Percentiles rank a stretch among this genome's conserved stretches.
phyloP scores from a whole-genome alignment of 1,284 basidiomycete genomes.

The Thecaphora thlaspeos region DNA sequence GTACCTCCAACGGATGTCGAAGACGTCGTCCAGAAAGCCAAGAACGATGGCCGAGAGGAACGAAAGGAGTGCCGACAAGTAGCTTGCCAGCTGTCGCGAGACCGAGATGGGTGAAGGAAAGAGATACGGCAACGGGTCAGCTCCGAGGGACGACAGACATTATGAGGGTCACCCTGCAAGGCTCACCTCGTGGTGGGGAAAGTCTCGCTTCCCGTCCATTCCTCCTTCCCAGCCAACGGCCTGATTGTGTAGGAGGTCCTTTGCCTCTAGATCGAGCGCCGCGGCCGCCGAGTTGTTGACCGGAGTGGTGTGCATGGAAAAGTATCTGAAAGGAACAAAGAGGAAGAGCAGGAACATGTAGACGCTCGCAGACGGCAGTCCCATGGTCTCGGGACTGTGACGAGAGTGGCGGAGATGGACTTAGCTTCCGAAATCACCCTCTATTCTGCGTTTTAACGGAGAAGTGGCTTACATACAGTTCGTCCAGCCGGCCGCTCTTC shows the following conservation, averaged over 20 bases:
- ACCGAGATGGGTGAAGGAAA: too few relatives aligned
- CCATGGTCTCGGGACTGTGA: constrained; percentile 84
- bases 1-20: constrained; percentile 97
- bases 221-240: constrained; percentile 36
- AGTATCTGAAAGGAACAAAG: constrained; percentile 56
- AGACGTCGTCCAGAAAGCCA: constrained; percentile 94
- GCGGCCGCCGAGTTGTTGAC: constrained; percentile 24
- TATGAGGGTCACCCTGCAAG: too few relatives aligned
- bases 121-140: too few relatives aligned
- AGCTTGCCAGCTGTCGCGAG: constrained; percentile 83
- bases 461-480: too few relatives aligned
- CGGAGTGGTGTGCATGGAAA: constrained; percentile 25
- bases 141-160: too few relatives aligned
- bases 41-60: constrained; percentile 87
- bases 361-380: constrained; percentile 82
- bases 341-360: constrained; percentile 74
- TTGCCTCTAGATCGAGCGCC: background rate
- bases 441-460: too few relatives aligned
- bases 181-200: constrained; percentile 73
- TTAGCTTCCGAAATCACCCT: background rate
- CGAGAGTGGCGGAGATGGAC: background rate
- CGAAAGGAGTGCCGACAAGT: constrained; percentile 86
- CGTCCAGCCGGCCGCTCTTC: constrained; percentile 19
- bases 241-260: background rate
- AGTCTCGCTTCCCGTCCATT: constrained; percentile 62